Evolutionary conservation across 1,139 yeast species (phyloP), one percentile per base, ranked within the genome.

Genomic region (Candida tetrigidarum): DNA sequence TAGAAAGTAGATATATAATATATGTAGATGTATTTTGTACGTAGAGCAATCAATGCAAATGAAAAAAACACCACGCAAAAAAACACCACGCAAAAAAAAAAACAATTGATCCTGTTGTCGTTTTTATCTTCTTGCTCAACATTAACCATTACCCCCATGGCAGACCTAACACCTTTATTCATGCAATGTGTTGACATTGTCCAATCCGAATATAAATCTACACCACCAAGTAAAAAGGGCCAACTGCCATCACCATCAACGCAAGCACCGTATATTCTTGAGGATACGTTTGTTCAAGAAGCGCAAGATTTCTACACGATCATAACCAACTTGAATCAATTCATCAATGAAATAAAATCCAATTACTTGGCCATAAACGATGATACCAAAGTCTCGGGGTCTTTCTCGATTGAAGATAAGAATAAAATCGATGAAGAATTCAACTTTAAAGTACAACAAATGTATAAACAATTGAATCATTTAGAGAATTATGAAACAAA

Each of bases 341-440:
- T 80, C 39, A 53, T 80, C 1, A 51, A 50, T 5, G 68, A 70
- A 12, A 63, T 81, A 14, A 71, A 70, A 45, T 63, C 75, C 2
- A 64, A 71, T 11, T 83, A 83, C 53, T 57, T 79, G 16, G 65
- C 78, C 20, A 61, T 66, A 6, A 63, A 62, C 44, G 72, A 71
- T 39, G 72, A 66, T 22, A 37, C 39, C 39, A 29, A 37, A 46
- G 14, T 30, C 1, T 26, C 50, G 54, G 28, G 55, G 53, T 41
- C 44, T 27, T 63, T 78, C 55, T 56, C 73, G 1, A 69, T 69
- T 8, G 69, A 63, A 5, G 83, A 81, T 41, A 79, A 81, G 56
- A 79, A 80, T 50, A 72, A 74, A 37, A 69, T 82, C 23, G 86
- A 81, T 49, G 76, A 79, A 46, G 84, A 81, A 48, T 69, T 80